Conservation (phyloP, 371 early-diverging fungal genomes). For the Rhizopus microsporus region DNA sequence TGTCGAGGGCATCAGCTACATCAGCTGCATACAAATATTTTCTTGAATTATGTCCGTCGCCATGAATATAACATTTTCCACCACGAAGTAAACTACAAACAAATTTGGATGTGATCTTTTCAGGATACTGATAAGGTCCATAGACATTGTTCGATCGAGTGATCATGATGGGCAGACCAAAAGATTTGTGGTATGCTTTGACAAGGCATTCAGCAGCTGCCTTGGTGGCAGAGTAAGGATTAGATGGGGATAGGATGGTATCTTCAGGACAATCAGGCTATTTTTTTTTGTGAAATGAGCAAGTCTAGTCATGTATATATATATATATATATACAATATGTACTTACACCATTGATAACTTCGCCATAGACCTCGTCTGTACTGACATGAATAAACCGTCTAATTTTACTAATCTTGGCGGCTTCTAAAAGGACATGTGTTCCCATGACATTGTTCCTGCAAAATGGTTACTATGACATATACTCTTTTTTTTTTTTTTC, state of each 20-base stretch:
- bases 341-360: constrained; percentile 57
- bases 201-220: constrained; percentile 88
- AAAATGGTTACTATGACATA: constrained; percentile 1
- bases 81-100: constrained; percentile 69
- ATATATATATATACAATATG: too few species aligned
- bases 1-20: constrained; percentile 73
- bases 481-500: background rate
- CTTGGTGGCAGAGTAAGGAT: constrained; percentile 90
- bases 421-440: constrained; percentile 88
- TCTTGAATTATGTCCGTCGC: constrained; percentile 77
- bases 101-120: constrained; percentile 89
- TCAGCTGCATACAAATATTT: constrained; percentile 83
- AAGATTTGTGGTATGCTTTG: constrained; percentile 80
- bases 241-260: constrained; percentile 73
- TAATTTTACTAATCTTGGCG: constrained; percentile 58
- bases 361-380: constrained; percentile 93
- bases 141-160: constrained; percentile 87
- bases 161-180: constrained; percentile 80
- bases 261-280: constrained; percentile 75
- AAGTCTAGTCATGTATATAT: background rate
- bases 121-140: constrained; percentile 87
- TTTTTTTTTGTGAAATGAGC: background rate
- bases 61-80: constrained; percentile 76
- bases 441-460: constrained; percentile 79
- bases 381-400: constrained; percentile 77